Percentiles rank a stretch among this genome's conserved stretches.
phyloP scores from a whole-genome alignment of 2,329 filamentous ascomycete species.

The Trichoderma sp. region DNA sequence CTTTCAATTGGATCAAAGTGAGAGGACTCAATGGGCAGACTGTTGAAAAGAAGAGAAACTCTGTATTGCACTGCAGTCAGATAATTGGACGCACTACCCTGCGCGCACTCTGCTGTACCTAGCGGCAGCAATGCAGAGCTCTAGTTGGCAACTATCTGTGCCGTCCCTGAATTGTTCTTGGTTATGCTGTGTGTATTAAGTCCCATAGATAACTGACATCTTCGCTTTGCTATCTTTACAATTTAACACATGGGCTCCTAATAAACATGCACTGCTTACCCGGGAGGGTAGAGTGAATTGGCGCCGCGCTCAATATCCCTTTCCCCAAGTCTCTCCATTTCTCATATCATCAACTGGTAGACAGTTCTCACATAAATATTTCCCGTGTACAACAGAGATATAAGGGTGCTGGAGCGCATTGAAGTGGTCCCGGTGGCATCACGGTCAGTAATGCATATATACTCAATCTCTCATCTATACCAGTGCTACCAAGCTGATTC shows the following conservation, averaged over 20 bases:
- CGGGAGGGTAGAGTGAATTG: background rate
- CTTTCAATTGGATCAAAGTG: background rate
- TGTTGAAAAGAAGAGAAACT: background rate
- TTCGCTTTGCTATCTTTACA: background rate
- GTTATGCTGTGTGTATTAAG: too few species aligned
- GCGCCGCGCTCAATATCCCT: background rate
- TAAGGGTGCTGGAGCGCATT: too few species aligned
- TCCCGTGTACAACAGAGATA: too few species aligned
- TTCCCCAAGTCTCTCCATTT: background rate
- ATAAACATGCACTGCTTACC: background rate
- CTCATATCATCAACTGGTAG: too few species aligned
- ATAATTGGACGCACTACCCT: background rate
- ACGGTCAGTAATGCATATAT: too few species aligned
- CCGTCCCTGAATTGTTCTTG: background rate
- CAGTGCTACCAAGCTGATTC: too few species aligned
- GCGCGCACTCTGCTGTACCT: background rate
- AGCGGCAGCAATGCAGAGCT: background rate
- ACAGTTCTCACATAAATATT: too few species aligned
- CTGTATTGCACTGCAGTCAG: background rate
- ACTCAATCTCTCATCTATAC: too few species aligned
- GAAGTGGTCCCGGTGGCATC: too few species aligned
- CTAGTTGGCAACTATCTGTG: background rate
- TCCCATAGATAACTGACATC: too few species aligned
- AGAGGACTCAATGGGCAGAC: background rate
- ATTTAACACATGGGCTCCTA: background rate